These are phyloP conservation scores for Theobroma grandiflorum DNA, from an alignment of 441 rosid species.

Conservation along the genomic window DNA sequence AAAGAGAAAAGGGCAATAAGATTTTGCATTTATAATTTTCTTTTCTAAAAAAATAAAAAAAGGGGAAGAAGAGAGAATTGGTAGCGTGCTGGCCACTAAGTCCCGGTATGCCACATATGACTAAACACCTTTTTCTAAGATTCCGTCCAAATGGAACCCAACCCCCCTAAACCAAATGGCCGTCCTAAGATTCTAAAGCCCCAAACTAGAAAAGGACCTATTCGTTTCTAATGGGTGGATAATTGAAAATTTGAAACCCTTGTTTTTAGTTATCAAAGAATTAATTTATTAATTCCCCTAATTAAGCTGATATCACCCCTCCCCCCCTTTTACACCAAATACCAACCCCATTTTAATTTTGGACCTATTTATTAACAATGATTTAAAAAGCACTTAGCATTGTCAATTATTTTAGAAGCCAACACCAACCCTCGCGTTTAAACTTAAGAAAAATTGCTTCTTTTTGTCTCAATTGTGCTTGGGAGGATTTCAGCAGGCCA, in stretches of 20 bases:
- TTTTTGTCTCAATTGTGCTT: conserved; percentile 30
- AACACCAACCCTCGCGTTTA: not conserved
- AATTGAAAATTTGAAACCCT: not conserved
- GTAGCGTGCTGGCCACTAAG: conserved; percentile 43
- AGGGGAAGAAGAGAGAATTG: conserved; percentile 2
- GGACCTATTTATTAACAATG: conserved; percentile 19
- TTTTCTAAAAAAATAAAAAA: not conserved
- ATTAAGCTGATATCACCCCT: conserved; percentile 35
- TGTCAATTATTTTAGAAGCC: conserved; percentile 2
- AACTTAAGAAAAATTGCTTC: not conserved
- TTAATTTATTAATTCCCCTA: too few relatives aligned
- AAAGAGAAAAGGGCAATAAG: not conserved
- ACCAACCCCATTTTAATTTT: conserved; percentile 49
- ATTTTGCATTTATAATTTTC: not conserved
- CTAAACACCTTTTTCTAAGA: conserved; percentile 48
- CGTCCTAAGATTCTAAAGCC: conserved; percentile 60
- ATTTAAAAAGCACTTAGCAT: not conserved
- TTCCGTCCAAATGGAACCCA: conserved; percentile 45
- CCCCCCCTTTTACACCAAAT: conserved; percentile 27
- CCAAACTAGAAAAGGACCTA: conserved; percentile 36
- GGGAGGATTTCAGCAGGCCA: not conserved
- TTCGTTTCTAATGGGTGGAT: not conserved
- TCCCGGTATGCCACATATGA: not conserved
- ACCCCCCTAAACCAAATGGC: conserved; percentile 46
- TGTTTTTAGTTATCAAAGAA: not conserved